A percentile compares a stretch with the other conserved stretches of the same genome.
These are phyloP conservation scores for Brassica hybrid DNA, from an alignment of 441 rosid genomes.

Conservation along the genomic window DNA sequence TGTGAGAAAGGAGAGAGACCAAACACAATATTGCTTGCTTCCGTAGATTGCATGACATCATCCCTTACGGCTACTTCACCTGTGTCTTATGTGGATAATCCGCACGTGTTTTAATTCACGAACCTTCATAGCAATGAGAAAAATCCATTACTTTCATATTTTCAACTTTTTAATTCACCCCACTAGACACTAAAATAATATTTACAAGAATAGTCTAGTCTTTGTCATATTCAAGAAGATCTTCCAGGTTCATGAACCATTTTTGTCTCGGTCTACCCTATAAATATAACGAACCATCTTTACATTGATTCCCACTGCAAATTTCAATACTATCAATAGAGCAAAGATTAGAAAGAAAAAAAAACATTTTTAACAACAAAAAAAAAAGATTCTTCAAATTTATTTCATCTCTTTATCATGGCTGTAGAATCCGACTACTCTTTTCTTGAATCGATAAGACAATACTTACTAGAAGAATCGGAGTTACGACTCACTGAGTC, in stretches of 20 bases:
- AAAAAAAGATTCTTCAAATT: not conserved
- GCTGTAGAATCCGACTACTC: slow-evolving; percentile 50
- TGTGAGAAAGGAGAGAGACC: slow-evolving; percentile 32
- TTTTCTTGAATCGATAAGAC: slow-evolving; percentile 50
- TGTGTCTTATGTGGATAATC: slow-evolving; percentile 21
- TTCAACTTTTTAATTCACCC: slow-evolving; percentile 15
- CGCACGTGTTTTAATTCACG: slow-evolving; percentile 17
- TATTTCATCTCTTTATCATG: not conserved
- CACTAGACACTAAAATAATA: not conserved
- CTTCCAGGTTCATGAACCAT: slow-evolving; percentile 36
- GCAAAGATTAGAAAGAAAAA: not conserved
- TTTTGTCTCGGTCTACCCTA: slow-evolving; percentile 1
- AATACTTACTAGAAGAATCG: slow-evolving; percentile 56
- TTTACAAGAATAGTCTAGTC: slow-evolving; percentile 12
- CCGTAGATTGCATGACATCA: slow-evolving; percentile 36
- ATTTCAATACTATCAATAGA: slow-evolving; percentile 7
- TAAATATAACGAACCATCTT: slow-evolving; percentile 7
- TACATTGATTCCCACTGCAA: slow-evolving; percentile 15
- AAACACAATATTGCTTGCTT: slow-evolving; percentile 47
- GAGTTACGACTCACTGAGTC: slow-evolving; percentile 33
- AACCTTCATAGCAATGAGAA: slow-evolving; percentile 21
- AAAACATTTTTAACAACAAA: slow-evolving; percentile 6
- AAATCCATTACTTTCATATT: slow-evolving; percentile 26
- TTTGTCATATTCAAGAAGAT: not conserved
- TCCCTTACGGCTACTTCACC: slow-evolving; percentile 24